A percentile compares a stretch with the other conserved stretches of the same genome.
phyloP scores from a whole-genome alignment of 106 monocot species.

The Hemerocallis citrina region DNA sequence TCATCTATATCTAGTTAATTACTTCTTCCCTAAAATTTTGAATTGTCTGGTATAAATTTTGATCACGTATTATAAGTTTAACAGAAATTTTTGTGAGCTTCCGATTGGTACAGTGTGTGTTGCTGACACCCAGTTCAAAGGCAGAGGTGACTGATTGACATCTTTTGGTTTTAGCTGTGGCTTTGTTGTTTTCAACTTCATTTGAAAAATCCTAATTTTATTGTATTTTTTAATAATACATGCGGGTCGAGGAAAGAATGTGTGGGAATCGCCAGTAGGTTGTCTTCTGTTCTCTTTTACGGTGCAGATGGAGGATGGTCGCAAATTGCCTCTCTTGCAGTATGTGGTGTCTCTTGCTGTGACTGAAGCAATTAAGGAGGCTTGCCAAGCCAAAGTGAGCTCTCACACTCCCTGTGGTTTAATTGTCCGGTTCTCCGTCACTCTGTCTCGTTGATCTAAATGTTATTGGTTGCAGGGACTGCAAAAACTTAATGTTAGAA shows the following conservation, averaged over 20 bases:
- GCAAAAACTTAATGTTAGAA: slow-evolving; percentile 59
- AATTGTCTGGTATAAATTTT: neutral
- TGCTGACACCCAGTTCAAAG: slow-evolving; percentile 59
- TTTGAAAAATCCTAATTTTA: slow-evolving; percentile 5
- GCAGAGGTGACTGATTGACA: slow-evolving; percentile 39
- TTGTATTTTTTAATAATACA: neutral
- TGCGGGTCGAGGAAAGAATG: slow-evolving; percentile 70
- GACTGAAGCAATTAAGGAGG: slow-evolving; percentile 63
- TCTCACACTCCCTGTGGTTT: too few relatives aligned
- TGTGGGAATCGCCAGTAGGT: slow-evolving; percentile 86
- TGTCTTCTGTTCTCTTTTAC: slow-evolving; percentile 91
- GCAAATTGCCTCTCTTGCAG: slow-evolving; percentile 75
- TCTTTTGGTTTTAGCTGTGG: neutral
- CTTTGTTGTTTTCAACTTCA: neutral
- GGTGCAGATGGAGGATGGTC: slow-evolving; percentile 86
- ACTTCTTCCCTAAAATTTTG: neutral
- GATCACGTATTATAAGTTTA: neutral
- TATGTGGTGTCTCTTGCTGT: slow-evolving; percentile 84
- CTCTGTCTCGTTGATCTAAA: too few relatives aligned
- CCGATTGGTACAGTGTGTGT: slow-evolving; percentile 53
- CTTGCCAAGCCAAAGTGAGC: slow-evolving; percentile 47
- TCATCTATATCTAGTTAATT: too few relatives aligned
- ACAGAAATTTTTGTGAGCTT: slow-evolving; percentile 52
- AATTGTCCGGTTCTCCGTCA: too few relatives aligned
- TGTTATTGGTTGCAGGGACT: slow-evolving; percentile 56